phyloP scores from a whole-genome alignment of 164 flowering plant genomes.

The Magnolia sinica region DNA sequence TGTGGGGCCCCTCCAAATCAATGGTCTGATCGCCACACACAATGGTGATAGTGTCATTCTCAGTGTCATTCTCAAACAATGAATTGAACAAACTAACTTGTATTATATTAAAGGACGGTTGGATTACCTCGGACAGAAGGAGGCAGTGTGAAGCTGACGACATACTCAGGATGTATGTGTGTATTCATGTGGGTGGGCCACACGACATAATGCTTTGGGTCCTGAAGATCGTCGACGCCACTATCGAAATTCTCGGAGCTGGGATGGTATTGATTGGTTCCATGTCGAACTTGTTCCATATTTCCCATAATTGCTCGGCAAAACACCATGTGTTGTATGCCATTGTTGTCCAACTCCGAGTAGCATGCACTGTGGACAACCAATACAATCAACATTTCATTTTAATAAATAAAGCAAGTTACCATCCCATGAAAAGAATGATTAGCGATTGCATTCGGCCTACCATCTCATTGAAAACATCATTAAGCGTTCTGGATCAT shows the following conservation, averaged over 20 bases:
- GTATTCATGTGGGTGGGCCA: slow-evolving; percentile 55
- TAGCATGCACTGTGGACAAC: slow-evolving; percentile 28
- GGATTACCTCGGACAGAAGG: slow-evolving; percentile 26
- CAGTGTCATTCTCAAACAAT: no score
- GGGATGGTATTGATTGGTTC: slow-evolving; percentile 43
- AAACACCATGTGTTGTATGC: slow-evolving; percentile 39
- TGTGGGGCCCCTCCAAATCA: no score
- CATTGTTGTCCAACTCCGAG: slow-evolving; percentile 33
- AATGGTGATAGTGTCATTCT: no score
- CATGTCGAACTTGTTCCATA: slow-evolving; percentile 37
- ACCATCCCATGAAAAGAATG: no score
- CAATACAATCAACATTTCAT: neutral
- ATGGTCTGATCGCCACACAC: no score
- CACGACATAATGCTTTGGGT: slow-evolving; percentile 43
- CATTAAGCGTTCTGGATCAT: no score
- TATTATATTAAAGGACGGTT: neutral
- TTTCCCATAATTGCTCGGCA: slow-evolving; percentile 58
- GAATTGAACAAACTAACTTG: neutral
- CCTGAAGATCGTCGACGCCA: slow-evolving; percentile 40
- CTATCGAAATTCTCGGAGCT: slow-evolving; percentile 46
- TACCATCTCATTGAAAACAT: no score
- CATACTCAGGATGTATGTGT: slow-evolving; percentile 48
- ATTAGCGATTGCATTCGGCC: no score
- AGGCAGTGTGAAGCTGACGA: slow-evolving; percentile 44
- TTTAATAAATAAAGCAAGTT: no score